phyloP scores from a whole-genome alignment of 176 grass and related monocot genomes.

The Cenchrus americanus region DNA sequence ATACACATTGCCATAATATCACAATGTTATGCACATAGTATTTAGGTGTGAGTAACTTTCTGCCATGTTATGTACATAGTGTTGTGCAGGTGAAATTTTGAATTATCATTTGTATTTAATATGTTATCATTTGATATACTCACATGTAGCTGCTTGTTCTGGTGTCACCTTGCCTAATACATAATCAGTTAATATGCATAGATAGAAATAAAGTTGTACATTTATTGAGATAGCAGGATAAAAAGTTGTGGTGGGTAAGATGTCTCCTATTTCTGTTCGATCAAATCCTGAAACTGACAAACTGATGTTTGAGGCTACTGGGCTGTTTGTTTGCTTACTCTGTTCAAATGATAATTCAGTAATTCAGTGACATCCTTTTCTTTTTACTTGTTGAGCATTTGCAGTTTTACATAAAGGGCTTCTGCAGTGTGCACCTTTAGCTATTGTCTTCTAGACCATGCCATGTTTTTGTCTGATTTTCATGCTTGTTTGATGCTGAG shows the following conservation, averaged over 20 bases:
- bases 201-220: not conserved
- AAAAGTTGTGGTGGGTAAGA: not conserved
- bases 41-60: constrained; percentile 14
- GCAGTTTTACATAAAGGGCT: not conserved
- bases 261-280: constrained; percentile 4
- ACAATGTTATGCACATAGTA: not conserved
- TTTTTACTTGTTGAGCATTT: not conserved
- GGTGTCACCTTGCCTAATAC: not conserved
- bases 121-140: constrained; percentile 11
- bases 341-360: not conserved
- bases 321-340: constrained; percentile 22
- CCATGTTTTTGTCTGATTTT: constrained; percentile 22
- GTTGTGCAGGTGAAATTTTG: constrained; percentile 3
- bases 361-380: not conserved
- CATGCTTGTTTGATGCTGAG: constrained; percentile 28
- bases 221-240: constrained; percentile 13
- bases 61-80: not conserved
- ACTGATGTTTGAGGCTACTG: constrained; percentile 7
- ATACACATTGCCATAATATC: not conserved
- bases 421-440: constrained; percentile 8
- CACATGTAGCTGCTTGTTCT: constrained; percentile 25
- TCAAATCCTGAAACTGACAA: constrained; percentile 9
- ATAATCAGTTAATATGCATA: constrained; percentile 14
- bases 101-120: constrained; percentile 20
- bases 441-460: not conserved